A percentile compares a stretch with the other conserved stretches of the same genome.
phyloP scores from a whole-genome alignment of 257 asterid species.

The Nicotiana attenuata region DNA sequence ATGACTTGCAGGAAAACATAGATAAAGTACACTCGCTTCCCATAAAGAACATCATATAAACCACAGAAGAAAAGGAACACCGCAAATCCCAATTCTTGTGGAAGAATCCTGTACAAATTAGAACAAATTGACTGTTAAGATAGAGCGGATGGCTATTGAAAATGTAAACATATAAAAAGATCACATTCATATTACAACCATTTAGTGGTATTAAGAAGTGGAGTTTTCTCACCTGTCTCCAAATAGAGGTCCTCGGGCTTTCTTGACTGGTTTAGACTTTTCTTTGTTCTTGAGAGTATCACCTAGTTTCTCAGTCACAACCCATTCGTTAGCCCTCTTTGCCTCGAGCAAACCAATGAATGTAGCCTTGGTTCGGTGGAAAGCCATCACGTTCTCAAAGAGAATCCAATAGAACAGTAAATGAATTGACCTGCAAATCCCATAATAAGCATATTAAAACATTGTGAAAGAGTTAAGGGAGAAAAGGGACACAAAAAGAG shows the following conservation, averaged over 20 bases:
- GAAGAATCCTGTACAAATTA: conserved; percentile 42
- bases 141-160: neutral
- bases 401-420: conserved; percentile 91
- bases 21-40: conserved; percentile 70
- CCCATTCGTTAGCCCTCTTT: conserved; percentile 91
- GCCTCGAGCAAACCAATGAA: conserved; percentile 85
- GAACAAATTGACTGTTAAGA: neutral
- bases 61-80: conserved; percentile 78
- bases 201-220: too few species aligned
- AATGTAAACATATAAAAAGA: too few species aligned
- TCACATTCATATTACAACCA: too few species aligned
- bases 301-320: conserved; percentile 94
- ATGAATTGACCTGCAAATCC: conserved; percentile 70
- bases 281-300: conserved; percentile 68
- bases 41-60: conserved; percentile 76
- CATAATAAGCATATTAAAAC: neutral
- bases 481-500: neutral
- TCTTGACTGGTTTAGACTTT: conserved; percentile 36
- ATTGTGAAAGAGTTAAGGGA: neutral
- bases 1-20: conserved; percentile 80
- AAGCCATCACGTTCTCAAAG: conserved; percentile 93
- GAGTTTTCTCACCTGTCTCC: conserved; percentile 57
- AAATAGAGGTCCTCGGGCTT: conserved; percentile 29
- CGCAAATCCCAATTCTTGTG: conserved; percentile 75
- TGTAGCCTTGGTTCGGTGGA: conserved; percentile 94